Percentiles rank a stretch among this genome's conserved stretches.
These are phyloP conservation scores for Zoysia japonica DNA, from an alignment of 176 grass and related monocot genomes.

Conservation along the genomic window DNA sequence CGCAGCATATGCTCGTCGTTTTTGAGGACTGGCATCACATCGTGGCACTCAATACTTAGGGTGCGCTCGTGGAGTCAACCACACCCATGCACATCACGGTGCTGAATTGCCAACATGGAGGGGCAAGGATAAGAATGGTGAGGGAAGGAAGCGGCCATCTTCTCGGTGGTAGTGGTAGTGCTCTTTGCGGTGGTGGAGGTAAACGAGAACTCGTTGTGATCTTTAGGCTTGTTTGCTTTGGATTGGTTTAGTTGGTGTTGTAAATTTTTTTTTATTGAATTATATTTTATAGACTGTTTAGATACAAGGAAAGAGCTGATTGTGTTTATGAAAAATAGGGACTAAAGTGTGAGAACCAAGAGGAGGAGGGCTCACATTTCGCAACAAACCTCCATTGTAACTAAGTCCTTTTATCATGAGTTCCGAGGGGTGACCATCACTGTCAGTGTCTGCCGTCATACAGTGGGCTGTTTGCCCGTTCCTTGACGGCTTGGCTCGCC, in stretches of 20 bases:
- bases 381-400: not conserved
- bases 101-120: too few species aligned
- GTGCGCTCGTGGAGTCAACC: too few species aligned
- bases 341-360: not conserved
- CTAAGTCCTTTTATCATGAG: not conserved
- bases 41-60: too few species aligned
- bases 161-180: slow-evolving; percentile 24
- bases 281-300: too few species aligned
- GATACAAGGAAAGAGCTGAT: too few species aligned
- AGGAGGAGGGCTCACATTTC: not conserved
- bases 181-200: not conserved
- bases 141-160: slow-evolving; percentile 30
- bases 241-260: not conserved
- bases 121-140: too few species aligned
- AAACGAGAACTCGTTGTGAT: not conserved
- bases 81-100: too few species aligned
- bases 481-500: slow-evolving; percentile 20
- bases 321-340: not conserved
- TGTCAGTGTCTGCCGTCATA: not conserved
- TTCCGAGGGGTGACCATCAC: not conserved
- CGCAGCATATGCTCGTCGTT: too few species aligned
- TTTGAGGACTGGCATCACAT: too few species aligned
- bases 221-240: not conserved
- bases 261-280: not conserved
- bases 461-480: not conserved